A percentile compares a stretch with the other conserved stretches of the same genome.
These are phyloP conservation scores for Ceratobasidium sp. DNA, from an alignment of 1,284 basidiomycete species.

Conservation along the genomic window DNA sequence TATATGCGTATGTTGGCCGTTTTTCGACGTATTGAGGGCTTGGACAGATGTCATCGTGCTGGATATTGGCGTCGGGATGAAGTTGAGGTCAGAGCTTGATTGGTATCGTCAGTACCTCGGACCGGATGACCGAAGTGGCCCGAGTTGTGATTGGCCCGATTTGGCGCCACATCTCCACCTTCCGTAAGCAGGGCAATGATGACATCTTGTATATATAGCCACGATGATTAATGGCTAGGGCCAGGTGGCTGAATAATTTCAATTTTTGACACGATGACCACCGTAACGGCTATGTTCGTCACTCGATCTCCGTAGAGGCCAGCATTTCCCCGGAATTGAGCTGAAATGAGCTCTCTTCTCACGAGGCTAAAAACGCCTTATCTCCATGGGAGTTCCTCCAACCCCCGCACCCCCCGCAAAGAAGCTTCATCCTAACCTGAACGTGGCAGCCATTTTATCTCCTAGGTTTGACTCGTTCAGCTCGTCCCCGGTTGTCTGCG, in stretches of 20 bases:
- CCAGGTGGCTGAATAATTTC: too few species aligned
- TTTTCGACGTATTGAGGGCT: conserved; percentile 66
- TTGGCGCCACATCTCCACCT: not conserved
- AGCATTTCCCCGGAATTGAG: conserved; percentile 16
- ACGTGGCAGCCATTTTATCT: not conserved
- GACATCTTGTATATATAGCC: too few species aligned
- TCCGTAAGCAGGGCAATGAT: too few species aligned
- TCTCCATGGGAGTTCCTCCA: conserved; percentile 5
- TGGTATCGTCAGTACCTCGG: not conserved
- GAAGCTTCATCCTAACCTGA: not conserved
- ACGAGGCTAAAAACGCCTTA: conserved; percentile 20
- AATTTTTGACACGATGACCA: too few species aligned
- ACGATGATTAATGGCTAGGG: too few species aligned
- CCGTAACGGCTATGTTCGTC: not conserved
- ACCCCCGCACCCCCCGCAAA: not conserved
- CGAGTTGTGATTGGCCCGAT: not conserved
- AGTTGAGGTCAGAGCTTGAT: not conserved
- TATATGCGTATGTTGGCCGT: conserved; percentile 63
- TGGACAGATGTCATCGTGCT: conserved; percentile 35
- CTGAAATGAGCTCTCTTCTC: not conserved
- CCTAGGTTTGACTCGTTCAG: not conserved
- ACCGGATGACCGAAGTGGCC: not conserved
- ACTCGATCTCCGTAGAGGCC: not conserved
- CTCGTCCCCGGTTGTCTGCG: not conserved
- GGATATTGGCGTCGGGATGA: not conserved